Percentiles rank a stretch among this genome's conserved stretches.
Evolutionary conservation across 257 asterid species (phyloP).

Genomic region (Solanum dulcamara): DNA sequence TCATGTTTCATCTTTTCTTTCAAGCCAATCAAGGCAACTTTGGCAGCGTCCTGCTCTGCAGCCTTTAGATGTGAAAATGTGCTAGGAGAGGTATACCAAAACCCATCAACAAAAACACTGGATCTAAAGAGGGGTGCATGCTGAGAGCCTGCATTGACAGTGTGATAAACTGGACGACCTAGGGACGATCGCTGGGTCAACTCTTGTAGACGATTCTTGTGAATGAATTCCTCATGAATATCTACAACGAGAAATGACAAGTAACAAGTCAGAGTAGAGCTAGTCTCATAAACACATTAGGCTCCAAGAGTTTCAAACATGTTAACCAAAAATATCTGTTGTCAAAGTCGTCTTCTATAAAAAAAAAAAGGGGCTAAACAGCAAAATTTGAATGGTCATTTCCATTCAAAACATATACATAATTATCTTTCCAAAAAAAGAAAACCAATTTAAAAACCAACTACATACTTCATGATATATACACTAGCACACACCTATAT

Average conservation of each 20-base stretch:
- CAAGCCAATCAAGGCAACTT: slow-evolving; percentile 23
- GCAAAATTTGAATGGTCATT: not conserved
- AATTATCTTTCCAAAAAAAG: not conserved
- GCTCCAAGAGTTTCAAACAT: not conserved
- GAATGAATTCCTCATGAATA: not conserved
- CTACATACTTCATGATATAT: not conserved
- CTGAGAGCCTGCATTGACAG: slow-evolving; percentile 5
- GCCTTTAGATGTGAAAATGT: slow-evolving; percentile 17
- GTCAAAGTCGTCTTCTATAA: not conserved
- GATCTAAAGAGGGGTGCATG: slow-evolving; percentile 27
- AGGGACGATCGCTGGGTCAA: not conserved
- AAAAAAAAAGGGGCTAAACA: not conserved
- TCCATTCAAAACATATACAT: not conserved
- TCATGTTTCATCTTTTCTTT: slow-evolving; percentile 28
- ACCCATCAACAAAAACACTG: slow-evolving; percentile 35
- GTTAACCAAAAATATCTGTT: not conserved
- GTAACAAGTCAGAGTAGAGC: not conserved
- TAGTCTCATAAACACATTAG: not conserved
- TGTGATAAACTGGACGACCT: slow-evolving; percentile 9
- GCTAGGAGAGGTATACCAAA: slow-evolving; percentile 11
- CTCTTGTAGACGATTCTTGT: slow-evolving; percentile 21
- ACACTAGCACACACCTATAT: not conserved
- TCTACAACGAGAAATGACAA: not conserved
- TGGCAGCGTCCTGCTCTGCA: slow-evolving; percentile 54
- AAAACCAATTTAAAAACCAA: not conserved